Conservation (phyloP, 2,329 filamentous ascomycete genomes). For the Penicillium sp. region DNA sequence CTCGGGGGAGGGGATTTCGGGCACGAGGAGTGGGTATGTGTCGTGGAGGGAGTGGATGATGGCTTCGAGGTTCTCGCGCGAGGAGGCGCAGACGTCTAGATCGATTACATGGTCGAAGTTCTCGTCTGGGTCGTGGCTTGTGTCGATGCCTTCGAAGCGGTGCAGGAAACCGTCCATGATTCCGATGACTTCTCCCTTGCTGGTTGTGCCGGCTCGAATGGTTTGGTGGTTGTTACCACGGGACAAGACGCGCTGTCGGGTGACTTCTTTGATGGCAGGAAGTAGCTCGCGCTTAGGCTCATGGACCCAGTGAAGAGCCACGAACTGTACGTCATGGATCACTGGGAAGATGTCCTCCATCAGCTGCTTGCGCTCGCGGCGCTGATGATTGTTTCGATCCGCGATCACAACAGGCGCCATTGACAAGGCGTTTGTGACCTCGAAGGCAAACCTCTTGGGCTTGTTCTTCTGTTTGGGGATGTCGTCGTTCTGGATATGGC, state of each 20-base stretch:
- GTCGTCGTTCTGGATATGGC: conserved; percentile 94
- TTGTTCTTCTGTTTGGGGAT: conserved; percentile 71
- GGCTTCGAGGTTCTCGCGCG: conserved; percentile 77
- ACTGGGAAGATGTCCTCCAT: conserved; percentile 67
- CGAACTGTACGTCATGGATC: conserved; percentile 62
- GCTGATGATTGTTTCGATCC: conserved; percentile 90
- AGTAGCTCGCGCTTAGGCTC: conserved; percentile 58
- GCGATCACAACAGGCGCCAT: conserved; percentile 71
- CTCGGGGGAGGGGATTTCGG: conserved; percentile 61
- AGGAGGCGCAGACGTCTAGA: conserved; percentile 70
- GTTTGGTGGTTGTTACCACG: conserved; percentile 97
- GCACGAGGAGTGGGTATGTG: conserved; percentile 68
- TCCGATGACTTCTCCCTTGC: conserved; percentile 66
- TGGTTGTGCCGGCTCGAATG: conserved; percentile 76
- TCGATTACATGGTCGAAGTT: conserved; percentile 81
- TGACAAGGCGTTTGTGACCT: conserved; percentile 61
- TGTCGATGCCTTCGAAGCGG: conserved; percentile 74
- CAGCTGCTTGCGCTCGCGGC: conserved; percentile 80
- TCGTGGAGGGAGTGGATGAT: conserved; percentile 66
- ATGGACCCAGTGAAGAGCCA: conserved; percentile 86
- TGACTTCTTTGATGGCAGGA: conserved; percentile 66
- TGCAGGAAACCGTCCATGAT: conserved; percentile 95
- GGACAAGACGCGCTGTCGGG: conserved; percentile 69
- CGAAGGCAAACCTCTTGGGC: conserved; percentile 69
- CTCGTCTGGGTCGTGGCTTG: conserved; percentile 64